phyloP scores from a whole-genome alignment of 2,329 filamentous ascomycete species.

The Rutstroemia sp. region DNA sequence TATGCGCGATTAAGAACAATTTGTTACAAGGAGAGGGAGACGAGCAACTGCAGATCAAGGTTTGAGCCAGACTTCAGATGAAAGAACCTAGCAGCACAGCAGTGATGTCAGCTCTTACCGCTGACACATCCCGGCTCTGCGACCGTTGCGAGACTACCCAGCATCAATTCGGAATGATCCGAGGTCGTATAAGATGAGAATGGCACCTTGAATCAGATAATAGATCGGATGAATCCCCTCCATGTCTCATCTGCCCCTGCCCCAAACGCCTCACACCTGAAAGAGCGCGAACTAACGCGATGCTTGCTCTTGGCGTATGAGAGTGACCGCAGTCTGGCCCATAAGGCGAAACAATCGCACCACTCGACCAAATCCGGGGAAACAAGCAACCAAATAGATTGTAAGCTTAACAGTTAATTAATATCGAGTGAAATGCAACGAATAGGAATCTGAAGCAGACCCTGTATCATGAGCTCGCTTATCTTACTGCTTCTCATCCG shows the following conservation, averaged over 20 bases:
- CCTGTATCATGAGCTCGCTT: slow-evolving; percentile 1
- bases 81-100: background rate
- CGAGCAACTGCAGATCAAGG: background rate
- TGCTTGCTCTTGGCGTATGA: background rate
- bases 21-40: background rate
- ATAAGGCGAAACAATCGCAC: background rate
- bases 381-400: slow-evolving; percentile 5
- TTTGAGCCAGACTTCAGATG: slow-evolving; percentile 3
- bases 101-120: background rate
- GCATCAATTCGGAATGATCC: background rate
- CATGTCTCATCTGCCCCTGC: background rate
- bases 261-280: background rate
- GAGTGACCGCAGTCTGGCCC: background rate
- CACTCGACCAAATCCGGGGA: slow-evolving; percentile 2
- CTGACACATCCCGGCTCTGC: background rate
- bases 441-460: background rate
- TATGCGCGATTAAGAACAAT: background rate
- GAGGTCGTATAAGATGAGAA: background rate
- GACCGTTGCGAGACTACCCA: background rate
- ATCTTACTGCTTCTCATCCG: background rate
- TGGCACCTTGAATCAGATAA: background rate
- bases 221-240: slow-evolving; percentile 4
- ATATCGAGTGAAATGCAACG: background rate
- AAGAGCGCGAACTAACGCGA: too few relatives aligned
- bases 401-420: slow-evolving; percentile 2